phyloP scores from a whole-genome alignment of 106 monocot species.

The Cymbidium sinense region DNA sequence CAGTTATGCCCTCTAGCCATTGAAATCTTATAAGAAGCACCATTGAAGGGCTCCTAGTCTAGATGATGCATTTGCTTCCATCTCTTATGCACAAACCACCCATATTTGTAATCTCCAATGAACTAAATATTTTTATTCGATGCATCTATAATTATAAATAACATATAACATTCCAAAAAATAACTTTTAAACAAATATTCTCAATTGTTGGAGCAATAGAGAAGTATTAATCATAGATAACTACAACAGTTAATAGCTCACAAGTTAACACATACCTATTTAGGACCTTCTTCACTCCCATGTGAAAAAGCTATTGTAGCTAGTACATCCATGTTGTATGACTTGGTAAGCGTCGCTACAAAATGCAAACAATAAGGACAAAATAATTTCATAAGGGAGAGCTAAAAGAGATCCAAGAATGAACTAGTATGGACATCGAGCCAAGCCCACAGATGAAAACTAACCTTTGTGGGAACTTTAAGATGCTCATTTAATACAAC shows the following conservation, averaged over 20 bases:
- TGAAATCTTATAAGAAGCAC: slow-evolving; percentile 59
- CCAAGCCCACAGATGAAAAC: background rate
- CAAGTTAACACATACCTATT: slow-evolving; percentile 37
- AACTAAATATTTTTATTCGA: too few species aligned
- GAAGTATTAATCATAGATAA: background rate
- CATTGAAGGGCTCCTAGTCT: slow-evolving; percentile 49
- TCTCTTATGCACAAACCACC: slow-evolving; percentile 75
- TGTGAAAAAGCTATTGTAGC: slow-evolving; percentile 80
- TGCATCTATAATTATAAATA: background rate
- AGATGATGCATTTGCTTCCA: slow-evolving; percentile 58
- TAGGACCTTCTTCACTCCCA: slow-evolving; percentile 83
- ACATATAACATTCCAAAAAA: background rate
- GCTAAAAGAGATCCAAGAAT: background rate
- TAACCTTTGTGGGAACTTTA: slow-evolving; percentile 77
- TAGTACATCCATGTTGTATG: slow-evolving; percentile 90
- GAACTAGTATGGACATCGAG: background rate
- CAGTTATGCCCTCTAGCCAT: slow-evolving; percentile 58
- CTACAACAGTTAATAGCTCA: background rate
- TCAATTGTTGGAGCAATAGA: background rate
- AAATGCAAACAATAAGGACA: background rate
- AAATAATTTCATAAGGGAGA: background rate
- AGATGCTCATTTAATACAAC: slow-evolving; percentile 86
- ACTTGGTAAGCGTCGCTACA: slow-evolving; percentile 78
- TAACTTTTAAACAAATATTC: background rate
- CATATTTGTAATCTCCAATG: slow-evolving; percentile 90